phyloP scores from a whole-genome alignment of 225 moss, liverwort and hornwort species.

The Anthoceros angustus region DNA sequence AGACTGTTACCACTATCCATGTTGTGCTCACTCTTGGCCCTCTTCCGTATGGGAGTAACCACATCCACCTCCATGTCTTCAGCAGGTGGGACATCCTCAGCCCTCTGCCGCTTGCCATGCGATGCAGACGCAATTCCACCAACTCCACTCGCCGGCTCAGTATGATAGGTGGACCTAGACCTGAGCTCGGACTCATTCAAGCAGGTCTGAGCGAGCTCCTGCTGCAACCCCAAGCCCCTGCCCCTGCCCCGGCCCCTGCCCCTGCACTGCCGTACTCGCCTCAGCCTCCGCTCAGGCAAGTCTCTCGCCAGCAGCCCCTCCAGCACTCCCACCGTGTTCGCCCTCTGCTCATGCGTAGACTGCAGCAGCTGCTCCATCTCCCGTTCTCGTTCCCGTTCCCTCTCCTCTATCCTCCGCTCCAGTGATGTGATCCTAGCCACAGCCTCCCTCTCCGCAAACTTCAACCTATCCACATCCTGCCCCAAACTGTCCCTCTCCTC shows the following conservation, averaged over 20 bases:
- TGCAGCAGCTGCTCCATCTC: constrained; percentile 54
- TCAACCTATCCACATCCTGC: constrained; percentile 37
- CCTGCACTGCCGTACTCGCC: constrained; percentile 13
- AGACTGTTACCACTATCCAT: constrained; percentile 59
- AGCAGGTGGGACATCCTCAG: constrained; percentile 40
- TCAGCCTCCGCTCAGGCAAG: constrained; percentile 33
- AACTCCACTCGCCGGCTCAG: constrained; percentile 12
- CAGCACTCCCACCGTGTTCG: constrained; percentile 58
- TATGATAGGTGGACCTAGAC: constrained; percentile 38
- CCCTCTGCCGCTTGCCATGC: constrained; percentile 7
- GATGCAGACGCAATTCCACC: constrained; percentile 15
- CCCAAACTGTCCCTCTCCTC: constrained; percentile 42
- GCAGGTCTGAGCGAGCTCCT: constrained; percentile 33
- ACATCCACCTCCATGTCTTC: constrained; percentile 65
- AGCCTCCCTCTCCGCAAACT: constrained; percentile 33
- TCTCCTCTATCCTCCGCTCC: constrained; percentile 50
- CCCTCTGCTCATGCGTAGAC: constrained; percentile 52
- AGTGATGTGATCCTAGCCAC: constrained; percentile 29
- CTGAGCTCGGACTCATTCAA: constrained; percentile 68
- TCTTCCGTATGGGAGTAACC: constrained; percentile 18
- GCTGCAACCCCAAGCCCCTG: constrained; percentile 18
- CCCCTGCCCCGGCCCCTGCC: constrained; percentile 16
- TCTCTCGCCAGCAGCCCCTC: constrained; percentile 65
- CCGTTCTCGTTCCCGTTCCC: constrained; percentile 33
- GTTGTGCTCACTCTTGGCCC: constrained; percentile 27